Evolutionary conservation across 768 basidiomycete genomes (phyloP).

Genomic region (Mycena alexandri): DNA sequence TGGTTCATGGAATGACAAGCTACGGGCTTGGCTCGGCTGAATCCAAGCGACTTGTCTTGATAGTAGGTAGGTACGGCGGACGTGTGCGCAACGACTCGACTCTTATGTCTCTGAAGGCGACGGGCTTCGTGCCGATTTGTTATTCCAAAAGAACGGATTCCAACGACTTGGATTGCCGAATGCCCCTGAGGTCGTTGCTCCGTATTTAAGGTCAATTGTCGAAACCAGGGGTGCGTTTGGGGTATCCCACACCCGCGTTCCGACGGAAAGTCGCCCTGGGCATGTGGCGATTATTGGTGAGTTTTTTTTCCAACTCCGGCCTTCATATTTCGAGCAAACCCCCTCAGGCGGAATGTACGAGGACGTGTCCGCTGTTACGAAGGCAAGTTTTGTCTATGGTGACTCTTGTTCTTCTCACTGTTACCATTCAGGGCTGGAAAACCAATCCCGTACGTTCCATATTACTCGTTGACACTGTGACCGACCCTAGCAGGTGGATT

Average conservation of each 20-base stretch:
- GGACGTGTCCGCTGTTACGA: slow-evolving; percentile 89
- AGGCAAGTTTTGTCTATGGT: slow-evolving; percentile 57
- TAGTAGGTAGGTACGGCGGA: slow-evolving; percentile 68
- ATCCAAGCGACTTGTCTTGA: slow-evolving; percentile 82
- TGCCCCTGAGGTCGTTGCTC: slow-evolving; percentile 74
- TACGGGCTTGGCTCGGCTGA: slow-evolving; percentile 60
- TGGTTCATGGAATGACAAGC: slow-evolving; percentile 81
- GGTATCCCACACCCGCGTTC: slow-evolving; percentile 87
- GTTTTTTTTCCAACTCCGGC: slow-evolving; percentile 29
- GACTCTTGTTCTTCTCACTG: slow-evolving; percentile 23
- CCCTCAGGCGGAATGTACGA: slow-evolving; percentile 82
- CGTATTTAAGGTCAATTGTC: slow-evolving; percentile 76
- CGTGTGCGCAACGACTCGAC: neutral
- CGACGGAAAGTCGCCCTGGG: slow-evolving; percentile 89
- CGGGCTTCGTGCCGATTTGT: slow-evolving; percentile 84
- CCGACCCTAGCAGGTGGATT: slow-evolving; percentile 67
- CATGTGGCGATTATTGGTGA: slow-evolving; percentile 90
- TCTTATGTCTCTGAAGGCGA: slow-evolving; percentile 64
- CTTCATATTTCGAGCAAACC: slow-evolving; percentile 45
- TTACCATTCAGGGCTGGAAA: slow-evolving; percentile 78
- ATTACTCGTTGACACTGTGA: slow-evolving; percentile 42
- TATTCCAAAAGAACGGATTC: slow-evolving; percentile 77
- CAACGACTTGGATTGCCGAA: slow-evolving; percentile 57
- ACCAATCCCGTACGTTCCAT: slow-evolving; percentile 74
- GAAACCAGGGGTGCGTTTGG: slow-evolving; percentile 82